Base-by-base conservation (phyloP, 805 yeast genomes). In the Dipodascus albidus region DNA sequence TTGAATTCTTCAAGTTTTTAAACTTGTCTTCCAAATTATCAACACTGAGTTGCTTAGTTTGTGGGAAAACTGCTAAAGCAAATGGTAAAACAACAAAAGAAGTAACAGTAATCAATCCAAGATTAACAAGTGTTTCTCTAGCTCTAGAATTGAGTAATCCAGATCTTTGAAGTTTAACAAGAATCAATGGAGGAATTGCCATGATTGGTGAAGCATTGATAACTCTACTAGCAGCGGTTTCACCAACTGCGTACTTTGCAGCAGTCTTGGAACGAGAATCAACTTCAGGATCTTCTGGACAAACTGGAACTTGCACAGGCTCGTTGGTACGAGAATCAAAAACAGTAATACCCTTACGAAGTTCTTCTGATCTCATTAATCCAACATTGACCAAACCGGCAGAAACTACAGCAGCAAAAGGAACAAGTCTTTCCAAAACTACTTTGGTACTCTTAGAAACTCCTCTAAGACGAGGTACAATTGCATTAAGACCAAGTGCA, bases 311-410 rank as follows among this genome's bases (percentile, higher is more conserved):
- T 31, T 31, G 9, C 11, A 82, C 59, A 11, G 62, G 63, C 54
- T 67, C 65, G 54, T 64, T 63, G 1, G 71, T 63, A n/a, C 68
- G 61, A 8, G 60, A 56, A 53, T 71, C 72, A 51, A 56, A 67
- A 38, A 57, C 83, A 3, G 71, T 56, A 54, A 71, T 71, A 19
- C 75, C 75, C 52, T 62, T 85, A 61, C 81, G 81, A 64, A 93
- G 82, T 70, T 93, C 99, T 68, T 90, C 95, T 54, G 91, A 81
- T 72, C 99, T 81, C 99, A 93, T 93, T 56, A 95, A 76, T 63
- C 87, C 88, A n/a, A 93, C 96, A 61, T 93, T 93, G 42, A 89
- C 95, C 33, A 93, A 75, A 65, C 99, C 98, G 1, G 99, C 99
- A 52, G 93, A 82, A 0, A 90, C 97, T 35, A 93, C 99, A 1